Conservation (phyloP, 192 early-diverging fungal species). For the Entophlyctis luteolus region DNA sequence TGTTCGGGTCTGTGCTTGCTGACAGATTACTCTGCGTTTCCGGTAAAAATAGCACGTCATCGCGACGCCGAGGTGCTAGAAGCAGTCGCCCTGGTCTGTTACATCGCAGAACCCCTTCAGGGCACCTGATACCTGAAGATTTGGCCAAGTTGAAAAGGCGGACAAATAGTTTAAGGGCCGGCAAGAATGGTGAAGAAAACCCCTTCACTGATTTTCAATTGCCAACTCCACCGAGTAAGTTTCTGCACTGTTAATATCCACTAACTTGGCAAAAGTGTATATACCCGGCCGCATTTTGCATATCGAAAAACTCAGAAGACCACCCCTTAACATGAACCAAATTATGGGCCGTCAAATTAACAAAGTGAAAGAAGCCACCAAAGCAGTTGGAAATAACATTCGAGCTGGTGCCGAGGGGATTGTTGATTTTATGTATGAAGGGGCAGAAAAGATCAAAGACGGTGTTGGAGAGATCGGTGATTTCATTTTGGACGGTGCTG, state of each 20-base stretch:
- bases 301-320: slow-evolving; percentile 37
- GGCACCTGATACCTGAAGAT: slow-evolving; percentile 14
- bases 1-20: slow-evolving; percentile 30
- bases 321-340: slow-evolving; percentile 23
- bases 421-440: slow-evolving; percentile 16
- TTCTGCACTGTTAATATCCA: not conserved
- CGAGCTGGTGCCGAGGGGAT: slow-evolving; percentile 20
- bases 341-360: slow-evolving; percentile 1
- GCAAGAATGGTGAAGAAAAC: slow-evolving; percentile 11
- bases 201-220: not conserved
- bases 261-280: no score
- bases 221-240: not conserved
- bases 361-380: slow-evolving; percentile 1
- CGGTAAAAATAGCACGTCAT: not conserved
- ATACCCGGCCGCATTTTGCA: slow-evolving; percentile 41
- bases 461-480: slow-evolving; percentile 3
- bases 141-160: slow-evolving; percentile 7
- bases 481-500: slow-evolving; percentile 16
- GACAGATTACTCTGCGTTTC: not conserved
- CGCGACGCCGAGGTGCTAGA: not conserved
- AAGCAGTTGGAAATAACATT: slow-evolving; percentile 8
- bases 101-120: slow-evolving; percentile 20
- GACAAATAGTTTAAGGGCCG: slow-evolving; percentile 11
- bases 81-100: slow-evolving; percentile 11
- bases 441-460: slow-evolving; percentile 9